Evolutionary conservation across 1,284 basidiomycete genomes (phyloP), one percentile per base, ranked within the genome.

Genomic region (Kalmanozyma brasiliensis): DNA sequence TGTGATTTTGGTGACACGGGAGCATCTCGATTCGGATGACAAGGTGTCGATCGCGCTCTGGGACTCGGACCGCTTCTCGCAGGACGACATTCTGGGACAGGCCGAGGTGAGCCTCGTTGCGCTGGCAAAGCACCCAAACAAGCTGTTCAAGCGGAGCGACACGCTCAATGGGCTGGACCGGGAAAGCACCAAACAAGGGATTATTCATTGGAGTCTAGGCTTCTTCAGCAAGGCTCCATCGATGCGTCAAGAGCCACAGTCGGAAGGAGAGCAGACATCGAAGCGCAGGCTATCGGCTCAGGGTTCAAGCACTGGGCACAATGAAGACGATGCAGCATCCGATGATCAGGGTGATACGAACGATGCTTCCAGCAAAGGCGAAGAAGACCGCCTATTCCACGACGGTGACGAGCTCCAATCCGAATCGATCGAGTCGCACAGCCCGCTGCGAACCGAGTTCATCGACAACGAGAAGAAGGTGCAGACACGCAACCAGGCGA

Each of bases 31-130:
- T 4, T 55, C 66, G 19, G 34, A 63, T 11, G 73, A 75, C 24
- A 66, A 45, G 40, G 51, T 75, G 2, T 58, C 64, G 13, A 61
- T 75, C 32, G 52, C 86, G 14, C 33, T 75, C 10, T 84, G 76
- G 76, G 84, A 85, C 52, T 80, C 82, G 26, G 85, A 85, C 60
- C 69, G 84, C 4, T 84, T 84, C 60, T 84, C 83, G 13, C 72
- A 83, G 6, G 85, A 85, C 64, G 85, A 85, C 55, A 71, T 82
- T 4, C 67, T 85, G 17, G 85, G 85, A 1, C 52, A 81, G 0
- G 81, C 84, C 20, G 82, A 84, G 42, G 71, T 84, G 16, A 82
- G 84, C 42, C 63, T 85, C 10, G 74, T 79, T 2, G 80, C 82
- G 9, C 52, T 85, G 19, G 75, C 85, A 14, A 82, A 82, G 26